Evolutionary conservation across 768 basidiomycete species (phyloP).

Genomic region (Hemileccinum impolitum): DNA sequence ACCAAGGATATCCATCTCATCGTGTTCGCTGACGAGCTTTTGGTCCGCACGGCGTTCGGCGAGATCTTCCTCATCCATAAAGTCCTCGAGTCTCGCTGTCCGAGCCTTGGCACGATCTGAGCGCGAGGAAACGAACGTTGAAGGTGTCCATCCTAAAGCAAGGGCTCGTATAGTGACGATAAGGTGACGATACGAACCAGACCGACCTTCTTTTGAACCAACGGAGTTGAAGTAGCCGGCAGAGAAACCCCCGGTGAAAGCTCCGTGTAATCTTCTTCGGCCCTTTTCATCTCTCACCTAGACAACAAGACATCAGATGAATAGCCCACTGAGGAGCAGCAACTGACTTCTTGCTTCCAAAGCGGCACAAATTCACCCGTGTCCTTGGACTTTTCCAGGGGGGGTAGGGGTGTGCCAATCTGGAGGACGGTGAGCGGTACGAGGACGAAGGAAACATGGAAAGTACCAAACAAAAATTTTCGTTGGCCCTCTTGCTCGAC

Average conservation of each 20-base stretch:
- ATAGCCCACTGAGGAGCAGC: conserved; percentile 16
- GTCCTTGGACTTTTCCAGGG: conserved; percentile 92
- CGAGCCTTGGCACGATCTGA: conserved; percentile 62
- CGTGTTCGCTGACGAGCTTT: conserved; percentile 73
- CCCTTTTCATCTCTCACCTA: conserved; percentile 94
- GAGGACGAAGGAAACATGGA: not conserved
- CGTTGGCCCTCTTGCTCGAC: conserved; percentile 66
- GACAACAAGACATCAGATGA: conserved; percentile 11
- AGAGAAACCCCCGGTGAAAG: conserved; percentile 97
- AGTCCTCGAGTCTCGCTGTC: conserved; percentile 76
- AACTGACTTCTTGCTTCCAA: conserved; percentile 92
- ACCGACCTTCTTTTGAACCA: conserved; percentile 89
- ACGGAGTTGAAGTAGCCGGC: conserved; percentile 97
- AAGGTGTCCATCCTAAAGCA: conserved; percentile 84
- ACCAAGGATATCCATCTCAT: conserved; percentile 70
- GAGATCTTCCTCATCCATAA: conserved; percentile 99
- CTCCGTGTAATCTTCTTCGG: conserved; percentile 89
- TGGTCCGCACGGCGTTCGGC: conserved; percentile 74
- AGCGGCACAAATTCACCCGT: conserved; percentile 92
- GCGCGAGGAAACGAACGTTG: conserved; percentile 90
- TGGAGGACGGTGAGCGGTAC: conserved; percentile 28
- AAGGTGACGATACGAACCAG: not conserved
- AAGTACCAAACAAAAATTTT: conserved; percentile 80
- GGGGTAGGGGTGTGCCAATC: conserved; percentile 94
- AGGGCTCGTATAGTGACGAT: not conserved